These are phyloP conservation scores for Tephrocybe sp. DNA, from an alignment of 768 basidiomycete genomes.

Conservation along the genomic window DNA sequence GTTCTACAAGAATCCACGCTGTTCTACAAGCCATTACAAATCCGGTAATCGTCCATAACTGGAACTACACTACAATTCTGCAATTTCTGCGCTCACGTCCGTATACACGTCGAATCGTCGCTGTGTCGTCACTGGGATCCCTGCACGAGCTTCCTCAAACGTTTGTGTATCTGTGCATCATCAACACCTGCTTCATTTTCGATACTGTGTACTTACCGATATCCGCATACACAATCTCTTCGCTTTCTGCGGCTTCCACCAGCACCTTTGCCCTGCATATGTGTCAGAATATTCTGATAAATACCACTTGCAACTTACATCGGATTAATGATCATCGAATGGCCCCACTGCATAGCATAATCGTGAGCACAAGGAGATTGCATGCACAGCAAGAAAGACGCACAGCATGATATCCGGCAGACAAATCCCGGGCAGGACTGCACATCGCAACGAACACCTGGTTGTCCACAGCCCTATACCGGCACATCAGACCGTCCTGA, in stretches of 20 bases:
- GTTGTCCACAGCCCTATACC: constrained; percentile 87
- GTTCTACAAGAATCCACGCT: constrained; percentile 45
- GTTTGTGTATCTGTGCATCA: constrained; percentile 44
- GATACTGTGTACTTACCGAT: constrained; percentile 62
- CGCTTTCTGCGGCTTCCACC: constrained; percentile 71
- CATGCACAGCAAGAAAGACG: constrained; percentile 25
- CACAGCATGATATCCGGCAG: constrained; percentile 86
- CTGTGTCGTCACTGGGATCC: constrained; percentile 91
- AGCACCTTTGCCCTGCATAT: constrained; percentile 68
- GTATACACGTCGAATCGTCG: constrained; percentile 91
- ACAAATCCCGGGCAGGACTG: constrained; percentile 86
- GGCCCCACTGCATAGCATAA: constrained; percentile 66
- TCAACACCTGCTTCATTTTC: background rate
- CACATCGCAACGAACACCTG: constrained; percentile 97
- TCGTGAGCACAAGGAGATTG: background rate
- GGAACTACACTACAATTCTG: background rate
- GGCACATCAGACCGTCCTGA: background rate
- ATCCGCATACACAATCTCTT: constrained; percentile 76
- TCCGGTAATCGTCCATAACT: constrained; percentile 29
- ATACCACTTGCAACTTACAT: constrained; percentile 50
- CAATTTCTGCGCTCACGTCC: constrained; percentile 52
- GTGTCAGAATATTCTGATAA: constrained; percentile 6
- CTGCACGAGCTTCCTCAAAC: constrained; percentile 66
- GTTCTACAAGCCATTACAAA: constrained; percentile 40
- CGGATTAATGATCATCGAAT: constrained; percentile 89